Percentiles rank a stretch among this genome's conserved stretches.
Evolutionary conservation across 1,284 basidiomycete species (phyloP).

Genomic region (Coniferiporia sulphurascens): DNA sequence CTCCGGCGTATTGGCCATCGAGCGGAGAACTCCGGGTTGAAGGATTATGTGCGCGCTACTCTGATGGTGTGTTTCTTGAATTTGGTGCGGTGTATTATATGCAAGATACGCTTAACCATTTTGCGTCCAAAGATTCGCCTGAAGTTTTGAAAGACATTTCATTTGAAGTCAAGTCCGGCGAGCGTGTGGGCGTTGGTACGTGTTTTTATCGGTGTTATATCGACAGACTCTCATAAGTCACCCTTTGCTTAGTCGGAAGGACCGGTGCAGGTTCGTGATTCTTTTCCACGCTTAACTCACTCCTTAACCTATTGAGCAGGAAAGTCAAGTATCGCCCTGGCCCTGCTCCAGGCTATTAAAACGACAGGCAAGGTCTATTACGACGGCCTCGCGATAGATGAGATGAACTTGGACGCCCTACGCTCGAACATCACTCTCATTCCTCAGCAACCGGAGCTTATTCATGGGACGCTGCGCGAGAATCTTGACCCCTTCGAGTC

Average conservation of each 20-base stretch:
- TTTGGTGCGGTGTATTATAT: neutral
- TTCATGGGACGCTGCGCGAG: conserved; percentile 23
- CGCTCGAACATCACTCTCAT: conserved; percentile 43
- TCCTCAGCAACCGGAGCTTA: conserved; percentile 39
- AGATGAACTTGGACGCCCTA: conserved; percentile 40
- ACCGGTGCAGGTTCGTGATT: conserved; percentile 35
- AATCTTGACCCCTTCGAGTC: conserved; percentile 38
- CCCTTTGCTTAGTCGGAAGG: conserved; percentile 27
- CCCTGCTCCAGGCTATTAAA: conserved; percentile 38
- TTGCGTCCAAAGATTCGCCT: conserved; percentile 22
- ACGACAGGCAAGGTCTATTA: conserved; percentile 38
- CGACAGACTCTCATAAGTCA: neutral
- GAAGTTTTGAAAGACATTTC: conserved; percentile 36
- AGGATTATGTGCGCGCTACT: conserved; percentile 24
- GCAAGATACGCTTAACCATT: neutral
- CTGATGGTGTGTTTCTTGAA: conserved; percentile 10
- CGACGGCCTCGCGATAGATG: conserved; percentile 27
- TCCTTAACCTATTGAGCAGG: neutral
- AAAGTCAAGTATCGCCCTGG: conserved; percentile 35
- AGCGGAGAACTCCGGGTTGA: conserved; percentile 37
- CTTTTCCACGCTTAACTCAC: neutral
- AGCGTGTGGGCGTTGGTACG: conserved; percentile 38
- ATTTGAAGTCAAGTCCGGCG: conserved; percentile 36
- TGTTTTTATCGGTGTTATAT: neutral
- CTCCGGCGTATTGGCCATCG: conserved; percentile 40